These are phyloP conservation scores for Coemansia asiatica DNA, from an alignment of 192 early-diverging fungal genomes.

Conservation along the genomic window DNA sequence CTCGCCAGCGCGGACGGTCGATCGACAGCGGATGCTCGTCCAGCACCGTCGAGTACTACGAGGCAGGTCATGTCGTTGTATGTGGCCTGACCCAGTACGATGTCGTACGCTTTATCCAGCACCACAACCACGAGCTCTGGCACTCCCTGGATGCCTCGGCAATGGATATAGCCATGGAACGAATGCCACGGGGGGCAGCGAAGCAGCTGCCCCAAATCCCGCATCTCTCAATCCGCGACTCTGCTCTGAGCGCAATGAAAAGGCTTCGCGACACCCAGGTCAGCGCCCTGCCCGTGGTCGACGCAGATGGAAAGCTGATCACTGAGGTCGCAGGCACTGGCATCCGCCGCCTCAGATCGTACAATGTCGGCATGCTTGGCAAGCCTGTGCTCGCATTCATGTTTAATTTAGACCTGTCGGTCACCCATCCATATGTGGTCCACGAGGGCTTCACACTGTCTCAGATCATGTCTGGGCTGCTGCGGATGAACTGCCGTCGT, in stretches of 20 bases:
- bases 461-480: conserved; percentile 49
- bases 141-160: conserved; percentile 20
- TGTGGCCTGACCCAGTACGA: conserved; percentile 55
- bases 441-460: conserved; percentile 41
- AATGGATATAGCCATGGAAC: conserved; percentile 12
- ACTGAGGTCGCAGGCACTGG: conserved; percentile 44
- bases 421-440: conserved; percentile 38
- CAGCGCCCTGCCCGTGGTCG: conserved; percentile 51
- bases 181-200: not conserved
- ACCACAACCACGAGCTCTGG: conserved; percentile 52
- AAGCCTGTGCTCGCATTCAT: conserved; percentile 52
- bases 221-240: conserved; percentile 34
- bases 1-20: conserved; percentile 23
- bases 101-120: conserved; percentile 51
- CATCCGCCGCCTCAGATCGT: conserved; percentile 28
- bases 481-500: conserved; percentile 47
- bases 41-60: conserved; percentile 8
- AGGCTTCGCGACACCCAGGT: conserved; percentile 30
- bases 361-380: conserved; percentile 36
- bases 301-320: conserved; percentile 39
- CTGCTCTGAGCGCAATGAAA: conserved; percentile 37
- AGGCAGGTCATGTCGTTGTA: conserved; percentile 9
- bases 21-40: conserved; percentile 38
- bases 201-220: conserved; percentile 1
- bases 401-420: conserved; percentile 25